Percentiles rank a stretch among this genome's conserved stretches.
phyloP scores from a whole-genome alignment of 176 grass and related monocot genomes.

The Triticum turgidum region DNA sequence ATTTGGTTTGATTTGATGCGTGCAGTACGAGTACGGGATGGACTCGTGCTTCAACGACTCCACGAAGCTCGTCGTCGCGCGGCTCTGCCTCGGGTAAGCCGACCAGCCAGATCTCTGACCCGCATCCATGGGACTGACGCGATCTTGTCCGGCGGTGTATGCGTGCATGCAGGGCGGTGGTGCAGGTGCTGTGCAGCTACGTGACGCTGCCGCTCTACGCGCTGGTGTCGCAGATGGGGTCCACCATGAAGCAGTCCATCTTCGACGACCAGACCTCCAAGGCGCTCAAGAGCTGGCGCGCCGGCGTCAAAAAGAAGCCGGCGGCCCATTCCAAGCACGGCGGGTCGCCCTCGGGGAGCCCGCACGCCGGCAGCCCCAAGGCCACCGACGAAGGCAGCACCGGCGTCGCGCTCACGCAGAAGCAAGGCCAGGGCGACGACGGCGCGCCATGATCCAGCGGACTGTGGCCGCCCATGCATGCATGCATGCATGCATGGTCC shows the following conservation, averaged over 20 bases:
- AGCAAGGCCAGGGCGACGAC: slow-evolving; percentile 15
- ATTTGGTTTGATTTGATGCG: background rate
- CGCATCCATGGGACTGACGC: background rate
- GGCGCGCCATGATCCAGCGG: background rate
- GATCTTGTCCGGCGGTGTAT: background rate
- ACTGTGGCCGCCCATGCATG: too few species aligned
- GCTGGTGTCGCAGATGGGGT: slow-evolving; percentile 87
- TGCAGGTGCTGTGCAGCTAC: slow-evolving; percentile 86
- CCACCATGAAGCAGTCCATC: slow-evolving; percentile 95
- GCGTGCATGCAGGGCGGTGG: slow-evolving; percentile 44
- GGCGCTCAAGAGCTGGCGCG: slow-evolving; percentile 89
- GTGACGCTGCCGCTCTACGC: slow-evolving; percentile 76
- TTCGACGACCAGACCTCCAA: slow-evolving; percentile 97
- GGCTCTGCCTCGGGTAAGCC: slow-evolving; percentile 74
- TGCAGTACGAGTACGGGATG: slow-evolving; percentile 91
- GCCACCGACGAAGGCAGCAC: background rate
- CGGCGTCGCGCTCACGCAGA: slow-evolving; percentile 21
- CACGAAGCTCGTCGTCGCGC: slow-evolving; percentile 44
- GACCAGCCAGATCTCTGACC: background rate
- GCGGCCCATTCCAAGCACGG: slow-evolving; percentile 31
- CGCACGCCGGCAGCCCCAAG: slow-evolving; percentile 28
- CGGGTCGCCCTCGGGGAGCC: slow-evolving; percentile 1
- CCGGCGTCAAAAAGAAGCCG: slow-evolving; percentile 74
- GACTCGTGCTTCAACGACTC: slow-evolving; percentile 90
- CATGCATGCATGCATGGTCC: background rate